Evolutionary conservation across 768 basidiomycete species (phyloP), one percentile per base, ranked within the genome.

Genomic region (Collybia nuda): DNA sequence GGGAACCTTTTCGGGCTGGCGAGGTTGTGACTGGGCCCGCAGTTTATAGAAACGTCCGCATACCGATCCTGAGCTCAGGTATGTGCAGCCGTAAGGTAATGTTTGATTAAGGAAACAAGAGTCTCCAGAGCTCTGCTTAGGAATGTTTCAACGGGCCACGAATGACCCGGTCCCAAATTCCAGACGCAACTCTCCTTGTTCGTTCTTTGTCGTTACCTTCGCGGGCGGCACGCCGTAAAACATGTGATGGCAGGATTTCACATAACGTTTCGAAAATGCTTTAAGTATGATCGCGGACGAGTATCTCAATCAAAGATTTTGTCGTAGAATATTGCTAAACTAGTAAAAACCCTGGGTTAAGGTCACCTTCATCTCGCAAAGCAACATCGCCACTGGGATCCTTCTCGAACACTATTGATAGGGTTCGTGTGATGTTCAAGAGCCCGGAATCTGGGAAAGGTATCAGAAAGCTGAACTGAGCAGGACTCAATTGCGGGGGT

Each of bases 251-350:
- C 77, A 2, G 78, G 74, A 1, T 77, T 75, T 81, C 87, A 90
- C 3, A 88, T 66, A 6, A 85, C 73, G 7, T 74, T 81, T 54
- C 84, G 70, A 62, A 90, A 88, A 21, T 83, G 78, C 51, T 84
- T 82, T 44, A n/a, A n/a, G n/a, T n/a, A 83, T 70, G 40, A 90
- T 84, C 12, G 75, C 68, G 15, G 80, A 76, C 55, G 70, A 78
- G 18, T 81, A 77, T 86, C 88, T 86, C 88, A 90, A 56, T 89
- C 86, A 50, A 64, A 73, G 53, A 86, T 85, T 56, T 81, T 78
- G 47, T 79, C 88, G 64, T 86, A 88, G 14, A 85, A 68, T 8
- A 64, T 70, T 2, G 84, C 86, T 18, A 88, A n/a, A n/a, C n/a
- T n/a, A n/a, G n/a, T n/a, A n/a, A 72, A 36, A 71, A 70, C 32